Evolutionary conservation across 805 yeast species (phyloP).

Genomic region (Candida saitoana): DNA sequence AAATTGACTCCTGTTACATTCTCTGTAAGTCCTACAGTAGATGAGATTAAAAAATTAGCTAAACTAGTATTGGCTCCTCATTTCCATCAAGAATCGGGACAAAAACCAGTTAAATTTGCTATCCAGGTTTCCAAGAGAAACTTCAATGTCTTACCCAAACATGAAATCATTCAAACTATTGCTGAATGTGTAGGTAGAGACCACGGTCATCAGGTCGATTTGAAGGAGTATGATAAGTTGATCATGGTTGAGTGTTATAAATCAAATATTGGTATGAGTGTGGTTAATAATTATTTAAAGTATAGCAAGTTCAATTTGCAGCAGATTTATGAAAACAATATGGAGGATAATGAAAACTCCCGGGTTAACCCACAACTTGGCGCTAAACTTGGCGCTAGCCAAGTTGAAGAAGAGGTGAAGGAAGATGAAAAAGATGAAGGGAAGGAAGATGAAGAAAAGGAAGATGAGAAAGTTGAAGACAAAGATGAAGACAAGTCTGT

Average conservation of each 20-base stretch:
- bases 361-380: background rate
- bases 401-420: too few relatives aligned
- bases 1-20: constrained; percentile 74
- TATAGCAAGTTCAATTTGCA: constrained; percentile 74
- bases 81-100: constrained; percentile 49
- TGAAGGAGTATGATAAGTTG: constrained; percentile 73
- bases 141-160: constrained; percentile 67
- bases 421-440: background rate
- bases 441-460: background rate
- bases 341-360: constrained; percentile 18
- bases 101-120: constrained; percentile 57
- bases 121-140: constrained; percentile 76
- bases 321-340: constrained; percentile 59
- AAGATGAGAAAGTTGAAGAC: too few relatives aligned
- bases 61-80: constrained; percentile 59
- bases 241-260: constrained; percentile 86
- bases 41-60: constrained; percentile 61
- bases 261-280: constrained; percentile 82
- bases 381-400: background rate
- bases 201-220: constrained; percentile 71
- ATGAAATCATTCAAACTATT: constrained; percentile 65
- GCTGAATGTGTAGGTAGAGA: constrained; percentile 70
- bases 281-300: constrained; percentile 61
- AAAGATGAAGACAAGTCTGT: too few relatives aligned
- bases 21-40: constrained; percentile 69